Percentiles rank a stretch among this genome's conserved stretches.
Conservation (phyloP, 2,329 filamentous ascomycete species). For the Stachybotrys echinatus region DNA sequence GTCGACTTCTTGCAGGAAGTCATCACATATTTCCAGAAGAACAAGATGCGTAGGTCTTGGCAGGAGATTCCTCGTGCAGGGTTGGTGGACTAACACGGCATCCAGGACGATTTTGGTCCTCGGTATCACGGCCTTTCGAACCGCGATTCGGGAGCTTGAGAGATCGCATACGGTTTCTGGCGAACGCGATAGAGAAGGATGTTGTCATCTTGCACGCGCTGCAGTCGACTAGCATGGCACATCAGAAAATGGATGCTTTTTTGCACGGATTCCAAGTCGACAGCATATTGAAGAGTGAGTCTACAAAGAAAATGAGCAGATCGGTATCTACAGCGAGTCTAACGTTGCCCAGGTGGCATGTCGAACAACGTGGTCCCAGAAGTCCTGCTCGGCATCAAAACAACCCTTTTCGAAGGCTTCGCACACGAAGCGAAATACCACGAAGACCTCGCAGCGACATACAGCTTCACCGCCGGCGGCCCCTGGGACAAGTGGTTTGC, state of each 20-base stretch:
- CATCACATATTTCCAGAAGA: neutral
- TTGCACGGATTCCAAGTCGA: neutral
- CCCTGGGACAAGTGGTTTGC: neutral
- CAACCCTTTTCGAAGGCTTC: neutral
- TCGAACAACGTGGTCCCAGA: neutral
- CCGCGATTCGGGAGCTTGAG: neutral
- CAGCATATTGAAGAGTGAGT: neutral
- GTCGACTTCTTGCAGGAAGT: neutral
- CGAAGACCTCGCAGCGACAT: neutral
- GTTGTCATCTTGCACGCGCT: neutral
- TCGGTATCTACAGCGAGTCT: too few species aligned
- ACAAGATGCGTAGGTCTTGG: neutral
- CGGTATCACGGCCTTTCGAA: neutral
- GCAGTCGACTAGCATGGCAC: neutral
- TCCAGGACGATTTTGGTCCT: neutral
- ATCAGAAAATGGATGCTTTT: neutral
- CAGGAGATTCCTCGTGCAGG: neutral
- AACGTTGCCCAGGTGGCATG: neutral
- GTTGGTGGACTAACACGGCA: neutral
- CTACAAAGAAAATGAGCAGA: too few species aligned
- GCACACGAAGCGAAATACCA: neutral
- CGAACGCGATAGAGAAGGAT: neutral
- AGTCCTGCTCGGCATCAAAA: neutral
- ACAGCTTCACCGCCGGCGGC: neutral
- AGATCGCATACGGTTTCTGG: neutral